Base-by-base conservation (phyloP, 2,329 filamentous ascomycete species). In the Sclerotiophoma versabilis region DNA sequence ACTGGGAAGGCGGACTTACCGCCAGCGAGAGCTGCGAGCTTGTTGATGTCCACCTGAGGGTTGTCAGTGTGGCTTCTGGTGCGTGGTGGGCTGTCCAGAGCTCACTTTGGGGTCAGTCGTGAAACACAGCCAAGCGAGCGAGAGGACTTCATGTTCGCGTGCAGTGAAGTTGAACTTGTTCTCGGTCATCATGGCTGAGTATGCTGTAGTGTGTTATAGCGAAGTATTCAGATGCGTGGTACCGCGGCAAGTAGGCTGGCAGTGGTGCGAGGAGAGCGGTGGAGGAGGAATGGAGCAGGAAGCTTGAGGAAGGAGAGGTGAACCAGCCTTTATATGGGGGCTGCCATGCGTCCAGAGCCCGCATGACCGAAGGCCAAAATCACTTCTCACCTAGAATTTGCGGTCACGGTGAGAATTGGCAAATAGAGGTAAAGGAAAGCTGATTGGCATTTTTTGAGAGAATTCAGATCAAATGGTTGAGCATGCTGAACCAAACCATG, bases 41-140 rank as follows among this genome's bases (percentile, higher is more conserved):
- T 65, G 20, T 58, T 33, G 22, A 54, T 52, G 45, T 60, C 33
- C 38, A 59, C 53, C 58, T 59, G 17, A 8, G 48, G 36, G 10
- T 12, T n/a, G 20, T 37, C 19, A 41, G 43, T 5, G 12, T 39
- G 4, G 4, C 3, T 1, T 7, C 4, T 10, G 19, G 12, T 19
- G 20, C 8, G 4, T 10, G 17, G 2, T n/a, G 4, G 8, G 22
- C 6, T 15, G 5, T 15, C 7, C 15, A 9, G n/a, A 39, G 25
- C 37, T 22, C 58, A 70, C 71, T 61, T 73, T 75, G 12, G 70
- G 71, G 25, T 70, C 58, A 0, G 32, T 32, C 2, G 68, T 63
- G 52, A 75, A 62, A 48, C 72, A 74, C 34, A 71, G 69, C 72
- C 71, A 75, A 5, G 69, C 64, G 0, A 72, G 48, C 0, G 69